phyloP scores from a whole-genome alignment of 2,329 filamentous ascomycete species.

The Calonectria montana region DNA sequence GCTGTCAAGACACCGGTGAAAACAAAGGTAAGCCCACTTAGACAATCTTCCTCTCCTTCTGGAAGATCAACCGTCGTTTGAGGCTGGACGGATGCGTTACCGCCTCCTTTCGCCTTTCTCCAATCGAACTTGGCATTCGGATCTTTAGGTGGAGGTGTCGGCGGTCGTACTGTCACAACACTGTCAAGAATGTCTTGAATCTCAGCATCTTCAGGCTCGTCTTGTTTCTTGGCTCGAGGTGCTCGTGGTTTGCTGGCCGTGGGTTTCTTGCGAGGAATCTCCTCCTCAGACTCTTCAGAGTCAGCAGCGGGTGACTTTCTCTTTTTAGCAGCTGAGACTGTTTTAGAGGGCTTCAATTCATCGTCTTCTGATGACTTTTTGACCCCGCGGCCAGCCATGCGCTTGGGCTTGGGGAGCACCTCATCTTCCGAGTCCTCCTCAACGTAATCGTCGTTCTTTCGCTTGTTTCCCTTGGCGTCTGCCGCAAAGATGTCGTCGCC shows the following conservation, averaged over 20 bases:
- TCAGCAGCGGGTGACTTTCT: constrained; percentile 68
- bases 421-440: constrained; percentile 82
- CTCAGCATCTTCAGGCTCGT: constrained; percentile 75
- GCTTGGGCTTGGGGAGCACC: constrained; percentile 69
- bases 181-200: constrained; percentile 85
- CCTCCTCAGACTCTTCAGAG: constrained; percentile 68
- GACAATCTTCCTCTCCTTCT: constrained; percentile 86
- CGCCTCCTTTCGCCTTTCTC: constrained; percentile 70
- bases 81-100: constrained; percentile 70
- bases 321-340: constrained; percentile 58
- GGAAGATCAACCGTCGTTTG: constrained; percentile 79
- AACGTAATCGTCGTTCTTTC: constrained; percentile 79
- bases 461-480: constrained; percentile 74
- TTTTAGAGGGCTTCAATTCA: constrained; percentile 44
- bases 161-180: constrained; percentile 84
- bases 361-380: constrained; percentile 36
- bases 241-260: constrained; percentile 70
- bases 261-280: constrained; percentile 70
- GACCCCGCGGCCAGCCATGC: constrained; percentile 58
- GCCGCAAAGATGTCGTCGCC: constrained; percentile 87
- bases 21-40: constrained; percentile 90
- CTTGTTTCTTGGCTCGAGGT: constrained; percentile 72
- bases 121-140: constrained; percentile 84
- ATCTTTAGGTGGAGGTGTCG: constrained; percentile 82
- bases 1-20: constrained; percentile 90